A percentile compares a stretch with the other conserved stretches of the same genome.
Evolutionary conservation across 2,329 filamentous ascomycete species (phyloP).

Genomic region (Colletotrichum horii): DNA sequence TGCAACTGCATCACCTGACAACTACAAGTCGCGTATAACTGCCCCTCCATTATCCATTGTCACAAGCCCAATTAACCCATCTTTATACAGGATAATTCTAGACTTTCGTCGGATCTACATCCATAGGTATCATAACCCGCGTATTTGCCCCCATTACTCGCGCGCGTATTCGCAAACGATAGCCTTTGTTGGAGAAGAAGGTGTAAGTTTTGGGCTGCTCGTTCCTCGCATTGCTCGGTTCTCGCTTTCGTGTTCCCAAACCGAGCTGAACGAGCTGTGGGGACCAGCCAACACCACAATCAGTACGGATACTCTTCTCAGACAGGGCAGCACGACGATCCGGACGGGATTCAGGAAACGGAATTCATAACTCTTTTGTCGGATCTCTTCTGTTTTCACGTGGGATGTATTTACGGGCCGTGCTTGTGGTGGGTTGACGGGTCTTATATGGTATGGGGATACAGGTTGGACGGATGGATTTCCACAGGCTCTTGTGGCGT

Average conservation of each 20-base stretch:
- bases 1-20: background rate
- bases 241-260: background rate
- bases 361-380: rapidly evolving
- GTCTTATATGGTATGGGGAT: too few relatives aligned
- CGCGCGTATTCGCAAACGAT: background rate
- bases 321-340: background rate
- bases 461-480: rapidly evolving
- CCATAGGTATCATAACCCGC: background rate
- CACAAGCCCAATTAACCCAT: background rate
- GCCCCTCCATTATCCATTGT: background rate
- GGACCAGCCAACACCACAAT: background rate
- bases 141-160: background rate
- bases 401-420: background rate
- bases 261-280: background rate
- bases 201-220: background rate
- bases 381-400: background rate
- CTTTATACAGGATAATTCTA: background rate
- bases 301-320: too few relatives aligned
- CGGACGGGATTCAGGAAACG: background rate
- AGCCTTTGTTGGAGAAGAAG: background rate
- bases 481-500: background rate
- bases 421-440: background rate
- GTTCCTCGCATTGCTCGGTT: background rate
- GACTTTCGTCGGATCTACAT: background rate
- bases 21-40: background rate